phyloP scores from a whole-genome alignment of 1,284 basidiomycete genomes.

The Cutaneotrichosporon sp. region DNA sequence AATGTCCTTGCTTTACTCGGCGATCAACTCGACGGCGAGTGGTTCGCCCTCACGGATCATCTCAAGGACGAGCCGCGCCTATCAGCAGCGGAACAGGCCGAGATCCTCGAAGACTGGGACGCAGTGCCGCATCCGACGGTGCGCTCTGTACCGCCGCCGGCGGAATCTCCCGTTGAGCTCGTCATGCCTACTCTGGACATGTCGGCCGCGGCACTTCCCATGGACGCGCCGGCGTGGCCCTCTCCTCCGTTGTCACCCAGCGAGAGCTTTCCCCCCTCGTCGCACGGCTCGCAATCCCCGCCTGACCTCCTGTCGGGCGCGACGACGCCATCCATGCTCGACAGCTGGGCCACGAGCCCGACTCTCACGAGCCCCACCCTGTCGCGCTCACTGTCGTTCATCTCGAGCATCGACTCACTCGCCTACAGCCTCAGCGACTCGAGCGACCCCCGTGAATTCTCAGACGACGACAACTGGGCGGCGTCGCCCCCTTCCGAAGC shows the following conservation, averaged over 20 bases:
- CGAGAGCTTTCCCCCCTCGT: neutral
- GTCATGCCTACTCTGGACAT: constrained; percentile 34
- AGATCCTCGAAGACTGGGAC: constrained; percentile 24
- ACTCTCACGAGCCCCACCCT: neutral
- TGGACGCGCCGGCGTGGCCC: neutral
- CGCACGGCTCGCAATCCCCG: too few species aligned
- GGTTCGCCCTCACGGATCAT: constrained; percentile 24
- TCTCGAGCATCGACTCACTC: neutral
- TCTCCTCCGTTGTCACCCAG: neutral
- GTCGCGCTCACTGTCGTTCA: neutral
- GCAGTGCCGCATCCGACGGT: neutral
- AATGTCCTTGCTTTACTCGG: constrained; percentile 33
- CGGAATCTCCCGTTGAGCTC: constrained; percentile 12
- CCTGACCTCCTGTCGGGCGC: neutral
- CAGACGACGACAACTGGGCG: neutral
- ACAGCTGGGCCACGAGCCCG: constrained; percentile 5
- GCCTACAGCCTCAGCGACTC: neutral
- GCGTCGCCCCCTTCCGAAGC: neutral
- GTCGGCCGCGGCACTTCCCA: neutral
- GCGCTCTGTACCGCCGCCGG: neutral
- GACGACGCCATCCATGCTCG: constrained; percentile 1
- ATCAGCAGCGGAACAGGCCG: constrained; percentile 17
- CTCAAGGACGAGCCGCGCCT: neutral
- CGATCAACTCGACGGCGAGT: constrained; percentile 23
- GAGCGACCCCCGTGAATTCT: neutral